Evolutionary conservation across 495 filamentous ascomycete genomes (phyloP).

Genomic region (Aspergillus egyptiacus): DNA sequence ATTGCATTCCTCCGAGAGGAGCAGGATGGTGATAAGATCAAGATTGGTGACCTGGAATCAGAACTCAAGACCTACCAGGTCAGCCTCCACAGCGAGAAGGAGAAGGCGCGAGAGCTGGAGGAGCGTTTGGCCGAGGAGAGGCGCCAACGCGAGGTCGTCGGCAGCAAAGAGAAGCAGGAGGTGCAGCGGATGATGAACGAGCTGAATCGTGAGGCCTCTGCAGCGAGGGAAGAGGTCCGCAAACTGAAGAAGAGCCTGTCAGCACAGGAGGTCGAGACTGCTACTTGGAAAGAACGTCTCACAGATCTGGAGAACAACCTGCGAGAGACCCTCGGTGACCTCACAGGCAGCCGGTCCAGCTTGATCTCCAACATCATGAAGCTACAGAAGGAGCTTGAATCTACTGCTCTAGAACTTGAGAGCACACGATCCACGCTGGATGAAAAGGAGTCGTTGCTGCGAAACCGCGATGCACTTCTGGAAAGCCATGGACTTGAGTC

Average conservation of each 20-base stretch:
- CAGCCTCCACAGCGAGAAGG: conserved; percentile 70
- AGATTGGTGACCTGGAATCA: conserved; percentile 86
- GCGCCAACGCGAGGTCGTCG: conserved; percentile 79
- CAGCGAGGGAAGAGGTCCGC: conserved; percentile 81
- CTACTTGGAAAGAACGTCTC: conserved; percentile 81
- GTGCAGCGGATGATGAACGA: conserved; percentile 75
- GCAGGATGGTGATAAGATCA: conserved; percentile 96
- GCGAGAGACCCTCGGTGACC: conserved; percentile 74
- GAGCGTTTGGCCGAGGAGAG: conserved; percentile 70
- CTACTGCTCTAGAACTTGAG: conserved; percentile 74
- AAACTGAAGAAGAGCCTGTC: conserved; percentile 74
- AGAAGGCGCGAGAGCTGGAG: conserved; percentile 72
- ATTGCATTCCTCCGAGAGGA: conserved; percentile 94
- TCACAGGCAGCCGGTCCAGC: conserved; percentile 79
- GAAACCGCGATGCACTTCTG: conserved; percentile 85
- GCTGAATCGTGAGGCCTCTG: conserved; percentile 71
- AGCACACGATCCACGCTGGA: conserved; percentile 63
- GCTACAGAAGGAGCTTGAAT: conserved; percentile 81
- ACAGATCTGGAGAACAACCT: conserved; percentile 85
- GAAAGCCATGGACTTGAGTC: conserved; percentile 84
- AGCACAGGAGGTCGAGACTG: conserved; percentile 77
- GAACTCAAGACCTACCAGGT: conserved; percentile 68
- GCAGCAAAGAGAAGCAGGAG: conserved; percentile 83
- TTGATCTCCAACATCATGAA: conserved; percentile 82
- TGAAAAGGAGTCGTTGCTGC: conserved; percentile 84